Percentiles rank a stretch among this genome's conserved stretches.
Conservation (phyloP, 2,329 filamentous ascomycete genomes). For the Colletotrichum filicis region DNA sequence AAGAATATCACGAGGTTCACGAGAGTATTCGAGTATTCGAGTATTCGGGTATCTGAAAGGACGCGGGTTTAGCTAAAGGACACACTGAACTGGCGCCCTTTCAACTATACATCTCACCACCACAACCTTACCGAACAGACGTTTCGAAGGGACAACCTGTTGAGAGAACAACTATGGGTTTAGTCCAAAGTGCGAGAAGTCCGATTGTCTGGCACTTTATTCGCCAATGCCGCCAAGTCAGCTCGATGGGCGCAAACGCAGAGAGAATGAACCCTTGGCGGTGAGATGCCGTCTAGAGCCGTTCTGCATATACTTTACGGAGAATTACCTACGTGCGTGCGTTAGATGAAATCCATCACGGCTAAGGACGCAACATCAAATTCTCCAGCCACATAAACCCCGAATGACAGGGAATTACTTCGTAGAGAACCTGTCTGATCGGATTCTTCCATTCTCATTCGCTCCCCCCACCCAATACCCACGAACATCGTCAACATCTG, state of each 20-base stretch:
- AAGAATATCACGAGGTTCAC: not conserved
- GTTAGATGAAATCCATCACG: not conserved
- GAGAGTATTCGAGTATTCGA: not conserved
- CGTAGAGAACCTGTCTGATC: not conserved
- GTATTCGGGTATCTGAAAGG: not conserved
- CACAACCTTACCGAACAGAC: not conserved
- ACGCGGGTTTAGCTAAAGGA: not conserved
- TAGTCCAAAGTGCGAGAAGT: not conserved
- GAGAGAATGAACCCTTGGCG: not conserved
- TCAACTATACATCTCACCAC: not conserved
- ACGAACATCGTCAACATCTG: not conserved
- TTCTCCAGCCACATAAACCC: not conserved
- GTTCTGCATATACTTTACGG: not conserved
- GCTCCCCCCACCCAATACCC: not conserved
- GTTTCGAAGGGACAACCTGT: not conserved
- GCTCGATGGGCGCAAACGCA: not conserved
- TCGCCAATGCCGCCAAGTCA: not conserved
- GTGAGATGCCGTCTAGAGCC: not conserved
- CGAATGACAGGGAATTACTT: conserved; percentile 1
- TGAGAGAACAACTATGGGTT: not conserved
- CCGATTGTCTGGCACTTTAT: not conserved
- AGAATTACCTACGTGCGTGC: not conserved
- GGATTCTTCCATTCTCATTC: not conserved
- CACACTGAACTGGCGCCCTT: not conserved
- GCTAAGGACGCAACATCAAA: not conserved